Evolutionary conservation across 2,329 filamentous ascomycete species (phyloP), one percentile per base, ranked within the genome.

Genomic region (Elsinoe australis): DNA sequence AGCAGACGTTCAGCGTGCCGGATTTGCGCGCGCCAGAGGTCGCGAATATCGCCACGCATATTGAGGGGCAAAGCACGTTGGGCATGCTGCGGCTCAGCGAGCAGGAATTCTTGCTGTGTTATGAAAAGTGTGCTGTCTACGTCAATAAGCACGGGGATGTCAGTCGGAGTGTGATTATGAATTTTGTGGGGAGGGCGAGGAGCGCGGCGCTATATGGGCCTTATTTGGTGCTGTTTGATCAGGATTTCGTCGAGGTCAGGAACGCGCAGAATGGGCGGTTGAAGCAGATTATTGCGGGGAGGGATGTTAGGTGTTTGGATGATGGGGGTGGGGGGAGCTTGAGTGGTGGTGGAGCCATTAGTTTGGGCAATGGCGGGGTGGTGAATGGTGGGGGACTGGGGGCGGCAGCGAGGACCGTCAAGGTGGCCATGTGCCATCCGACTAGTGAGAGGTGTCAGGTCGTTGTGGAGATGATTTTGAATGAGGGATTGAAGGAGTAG

Each of bases 91-190:
- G 89, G 32, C 79, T 98, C 48, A 89, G 85, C 55, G 86, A 94
- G 51, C 84, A 85, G 49, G 92, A 73, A 47, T 98, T 96, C 67
- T 72, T 98, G 19, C 80, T 95, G 41, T 87, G 85, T 29, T 98
- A 96, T 64, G 86, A 94, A 66, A 88, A 95, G 65, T 96, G 90
- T 58, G 92, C 89, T 14, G 89, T 98, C 6, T 98, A 96, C 61
- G 85, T 96, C 61, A 94, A 98, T 71, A 95, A 96, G 68, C 88
- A 96, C 65, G 92, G 92, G 55, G 92, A 98, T 53, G 87, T 98
- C 21, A 90, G 82, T 31, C 84, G 94, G 36, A 87, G 84, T 21
- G 87, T 96, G 51, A 89, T 96, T 60, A 95, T 98, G 88, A 88
- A 96, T 63, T 98, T 96, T 64, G 92, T 94, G n/a, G 92, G 92